phyloP scores from a whole-genome alignment of 2,329 filamentous ascomycete genomes.

The Neonectria faginata region DNA sequence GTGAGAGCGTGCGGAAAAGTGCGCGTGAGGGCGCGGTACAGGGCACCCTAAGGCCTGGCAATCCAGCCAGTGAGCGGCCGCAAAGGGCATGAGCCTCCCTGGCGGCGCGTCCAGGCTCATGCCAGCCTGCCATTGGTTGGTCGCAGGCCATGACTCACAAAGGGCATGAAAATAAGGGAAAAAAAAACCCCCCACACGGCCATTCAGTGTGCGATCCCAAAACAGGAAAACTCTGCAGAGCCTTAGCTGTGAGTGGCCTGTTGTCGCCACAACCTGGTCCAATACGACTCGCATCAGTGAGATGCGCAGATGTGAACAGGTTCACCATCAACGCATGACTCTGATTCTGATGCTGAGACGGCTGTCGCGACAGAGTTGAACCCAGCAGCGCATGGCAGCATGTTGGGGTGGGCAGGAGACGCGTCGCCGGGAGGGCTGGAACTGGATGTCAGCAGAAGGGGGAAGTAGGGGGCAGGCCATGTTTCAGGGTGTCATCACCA shows the following conservation, averaged over 20 bases:
- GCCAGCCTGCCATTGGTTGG: conserved; percentile 41
- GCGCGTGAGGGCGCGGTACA: conserved; percentile 32
- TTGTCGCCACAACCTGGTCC: conserved; percentile 24
- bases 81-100: conserved; percentile 47
- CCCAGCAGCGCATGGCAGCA: conserved; percentile 16
- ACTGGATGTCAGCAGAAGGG: conserved; percentile 38
- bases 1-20: conserved; percentile 16
- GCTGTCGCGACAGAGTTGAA: conserved; percentile 33
- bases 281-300: conserved; percentile 13
- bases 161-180: conserved; percentile 38
- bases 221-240: conserved; percentile 35
- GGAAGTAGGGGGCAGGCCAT: conserved; percentile 43
- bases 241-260: conserved; percentile 30
- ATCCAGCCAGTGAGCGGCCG: conserved; percentile 47
- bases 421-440: conserved; percentile 35
- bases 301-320: conserved; percentile 20
- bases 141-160: conserved; percentile 45
- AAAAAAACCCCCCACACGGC: conserved; percentile 32
- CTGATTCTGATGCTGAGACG: conserved; percentile 38
- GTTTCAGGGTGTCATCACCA: conserved; percentile 43
- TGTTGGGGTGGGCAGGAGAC: conserved; percentile 25
- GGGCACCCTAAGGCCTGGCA: conserved; percentile 41
- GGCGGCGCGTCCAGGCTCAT: conserved; percentile 38
- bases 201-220: conserved; percentile 32
- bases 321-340: conserved; percentile 27